Percentiles rank a stretch among this genome's conserved stretches.
phyloP scores from a whole-genome alignment of 2,329 filamentous ascomycete species.

The Diaporthe caulivora region DNA sequence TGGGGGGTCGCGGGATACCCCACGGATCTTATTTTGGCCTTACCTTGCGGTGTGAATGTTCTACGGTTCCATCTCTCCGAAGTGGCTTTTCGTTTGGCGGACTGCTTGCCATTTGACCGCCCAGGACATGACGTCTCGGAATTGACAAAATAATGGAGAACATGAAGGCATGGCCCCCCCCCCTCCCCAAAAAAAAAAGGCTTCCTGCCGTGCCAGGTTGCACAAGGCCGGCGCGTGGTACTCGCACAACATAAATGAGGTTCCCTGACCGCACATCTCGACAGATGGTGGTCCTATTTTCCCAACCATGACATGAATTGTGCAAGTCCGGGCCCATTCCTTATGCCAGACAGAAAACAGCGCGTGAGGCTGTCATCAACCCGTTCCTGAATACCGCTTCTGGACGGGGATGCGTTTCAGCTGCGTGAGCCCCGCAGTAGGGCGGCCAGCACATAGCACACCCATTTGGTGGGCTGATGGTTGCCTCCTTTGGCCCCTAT shows the following conservation, averaged over 20 bases:
- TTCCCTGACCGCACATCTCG: constrained; percentile 14
- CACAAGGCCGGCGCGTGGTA: constrained; percentile 21
- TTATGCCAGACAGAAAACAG: not conserved
- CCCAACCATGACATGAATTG: constrained; percentile 13
- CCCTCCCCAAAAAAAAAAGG: not conserved
- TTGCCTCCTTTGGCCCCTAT: constrained; percentile 1
- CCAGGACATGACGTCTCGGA: not conserved
- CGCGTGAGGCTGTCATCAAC: constrained; percentile 20
- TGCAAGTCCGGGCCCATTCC: not conserved
- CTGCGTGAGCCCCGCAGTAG: constrained; percentile 34
- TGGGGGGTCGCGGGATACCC: not conserved
- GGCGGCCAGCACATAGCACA: constrained; percentile 28
- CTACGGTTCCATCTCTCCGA: not conserved
- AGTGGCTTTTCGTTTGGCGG: not conserved
- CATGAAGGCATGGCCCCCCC: not conserved
- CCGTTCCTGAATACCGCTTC: constrained; percentile 23
- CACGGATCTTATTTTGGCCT: not conserved
- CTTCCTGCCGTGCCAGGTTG: constrained; percentile 20
- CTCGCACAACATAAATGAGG: constrained; percentile 20
- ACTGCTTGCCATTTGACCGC: not conserved
- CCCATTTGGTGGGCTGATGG: constrained; percentile 29
- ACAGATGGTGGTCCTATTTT: not conserved
- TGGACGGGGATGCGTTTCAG: constrained; percentile 27
- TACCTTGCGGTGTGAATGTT: not conserved
- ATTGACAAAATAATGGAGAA: constrained; percentile 15